phyloP scores from a whole-genome alignment of 768 basidiomycete genomes.

The Pulveroboletus sp. region DNA sequence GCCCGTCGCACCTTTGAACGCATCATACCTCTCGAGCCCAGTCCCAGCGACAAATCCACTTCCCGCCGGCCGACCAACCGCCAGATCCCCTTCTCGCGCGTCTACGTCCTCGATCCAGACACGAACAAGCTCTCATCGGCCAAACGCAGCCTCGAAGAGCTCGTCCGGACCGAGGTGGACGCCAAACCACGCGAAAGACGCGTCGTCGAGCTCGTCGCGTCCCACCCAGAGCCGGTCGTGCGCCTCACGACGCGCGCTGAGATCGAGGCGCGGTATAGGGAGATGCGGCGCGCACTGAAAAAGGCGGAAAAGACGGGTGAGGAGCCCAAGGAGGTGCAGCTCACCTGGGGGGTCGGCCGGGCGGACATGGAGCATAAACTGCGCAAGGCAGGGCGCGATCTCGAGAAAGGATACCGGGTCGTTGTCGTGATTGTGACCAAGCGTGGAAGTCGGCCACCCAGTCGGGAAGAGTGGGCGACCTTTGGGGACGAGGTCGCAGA shows the following conservation, averaged over 20 bases:
- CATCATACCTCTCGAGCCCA: neutral
- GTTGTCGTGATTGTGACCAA: constrained; percentile 54
- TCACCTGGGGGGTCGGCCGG: constrained; percentile 60
- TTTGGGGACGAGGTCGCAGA: constrained; percentile 43
- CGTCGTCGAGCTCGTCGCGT: constrained; percentile 53
- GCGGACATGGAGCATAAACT: constrained; percentile 68
- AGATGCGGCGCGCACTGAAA: constrained; percentile 33
- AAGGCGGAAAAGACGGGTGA: constrained; percentile 28
- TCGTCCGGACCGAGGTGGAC: constrained; percentile 56
- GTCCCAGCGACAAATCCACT: neutral
- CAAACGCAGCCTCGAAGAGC: constrained; percentile 30
- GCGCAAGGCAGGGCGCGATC: constrained; percentile 48
- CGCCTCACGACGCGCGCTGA: constrained; percentile 49
- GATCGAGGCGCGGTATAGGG: constrained; percentile 36
- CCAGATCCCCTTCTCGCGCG: constrained; percentile 40
- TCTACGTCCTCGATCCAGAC: constrained; percentile 47
- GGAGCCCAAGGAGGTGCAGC: constrained; percentile 62
- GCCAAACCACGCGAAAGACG: constrained; percentile 34
- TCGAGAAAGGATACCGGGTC: constrained; percentile 59
- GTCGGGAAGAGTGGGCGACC: constrained; percentile 37
- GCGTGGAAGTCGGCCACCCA: constrained; percentile 37
- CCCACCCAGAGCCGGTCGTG: constrained; percentile 54
- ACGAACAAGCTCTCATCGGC: constrained; percentile 38
- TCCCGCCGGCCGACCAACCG: constrained; percentile 30
- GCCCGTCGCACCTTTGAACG: constrained; percentile 13